These are phyloP conservation scores for Cutaneotrichosporon cutaneum DNA, from an alignment of 1,284 basidiomycete genomes.

Conservation along the genomic window DNA sequence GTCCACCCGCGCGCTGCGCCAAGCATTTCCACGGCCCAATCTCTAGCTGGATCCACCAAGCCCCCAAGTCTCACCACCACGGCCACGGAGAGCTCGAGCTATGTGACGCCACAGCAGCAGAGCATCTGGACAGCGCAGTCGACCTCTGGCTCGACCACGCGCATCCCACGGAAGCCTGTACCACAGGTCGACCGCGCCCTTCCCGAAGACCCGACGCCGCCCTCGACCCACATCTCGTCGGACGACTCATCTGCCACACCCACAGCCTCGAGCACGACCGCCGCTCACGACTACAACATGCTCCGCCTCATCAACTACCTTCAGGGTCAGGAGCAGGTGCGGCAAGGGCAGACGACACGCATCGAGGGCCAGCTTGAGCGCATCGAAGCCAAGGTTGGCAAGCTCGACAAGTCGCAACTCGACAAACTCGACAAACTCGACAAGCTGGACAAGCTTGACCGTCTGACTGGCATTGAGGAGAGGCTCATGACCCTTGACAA, in stretches of 20 bases:
- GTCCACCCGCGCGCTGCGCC: not conserved
- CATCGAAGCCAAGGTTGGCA: conserved; percentile 45
- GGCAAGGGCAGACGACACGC: conserved; percentile 37
- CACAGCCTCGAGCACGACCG: not conserved
- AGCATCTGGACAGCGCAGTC: conserved; percentile 5
- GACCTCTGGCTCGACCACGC: conserved; percentile 14
- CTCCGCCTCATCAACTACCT: conserved; percentile 37
- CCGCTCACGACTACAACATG: conserved; percentile 15
- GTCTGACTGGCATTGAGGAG: conserved; percentile 1
- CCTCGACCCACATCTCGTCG: not conserved
- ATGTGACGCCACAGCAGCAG: not conserved
- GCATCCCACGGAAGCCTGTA: conserved; percentile 31
- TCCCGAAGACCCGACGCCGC: conserved; percentile 3
- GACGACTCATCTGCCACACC: conserved; percentile 7
- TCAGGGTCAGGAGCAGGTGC: conserved; percentile 46
- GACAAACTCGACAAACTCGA: conserved; percentile 16
- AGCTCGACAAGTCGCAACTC: conserved; percentile 25
- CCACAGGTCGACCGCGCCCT: conserved; percentile 16
- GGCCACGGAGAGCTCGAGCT: not conserved
- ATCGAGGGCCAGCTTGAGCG: conserved; percentile 46
- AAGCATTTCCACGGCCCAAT: conserved; percentile 36
- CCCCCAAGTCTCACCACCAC: not conserved
- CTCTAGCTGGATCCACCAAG: conserved; percentile 11
- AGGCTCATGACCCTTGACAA: conserved; percentile 9
- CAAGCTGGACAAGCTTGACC: conserved; percentile 16